Percentiles rank a stretch among this genome's conserved stretches.
phyloP scores from a whole-genome alignment of 2,329 filamentous ascomycete genomes.

The Penicillium sclerotiorum region DNA sequence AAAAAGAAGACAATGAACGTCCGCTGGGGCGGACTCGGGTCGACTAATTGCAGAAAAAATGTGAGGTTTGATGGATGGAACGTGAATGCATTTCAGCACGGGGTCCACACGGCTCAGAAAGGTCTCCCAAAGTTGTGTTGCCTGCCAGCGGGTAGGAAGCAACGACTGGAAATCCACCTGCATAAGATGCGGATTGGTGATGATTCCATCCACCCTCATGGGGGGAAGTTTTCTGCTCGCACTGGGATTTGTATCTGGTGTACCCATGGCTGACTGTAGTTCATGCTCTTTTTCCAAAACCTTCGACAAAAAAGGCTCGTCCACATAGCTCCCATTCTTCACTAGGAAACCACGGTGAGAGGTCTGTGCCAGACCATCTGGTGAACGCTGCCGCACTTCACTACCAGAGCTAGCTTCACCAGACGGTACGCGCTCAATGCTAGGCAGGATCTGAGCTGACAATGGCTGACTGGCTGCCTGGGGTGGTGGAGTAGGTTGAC shows the following conservation, averaged over 20 bases:
- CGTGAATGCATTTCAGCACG: slow-evolving; percentile 32
- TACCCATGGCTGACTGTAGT: slow-evolving; percentile 25
- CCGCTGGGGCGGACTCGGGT: slow-evolving; percentile 19
- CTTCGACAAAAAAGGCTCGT: slow-evolving; percentile 30
- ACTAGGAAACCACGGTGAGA: slow-evolving; percentile 22
- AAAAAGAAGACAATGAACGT: slow-evolving; percentile 30
- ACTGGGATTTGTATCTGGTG: slow-evolving; percentile 9
- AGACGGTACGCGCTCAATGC: not conserved
- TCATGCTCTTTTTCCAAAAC: slow-evolving; percentile 32
- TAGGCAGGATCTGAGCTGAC: not conserved
- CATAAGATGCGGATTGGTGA: slow-evolving; percentile 20
- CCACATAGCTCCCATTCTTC: slow-evolving; percentile 32
- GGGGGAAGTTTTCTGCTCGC: slow-evolving; percentile 8
- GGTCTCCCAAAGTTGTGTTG: slow-evolving; percentile 31
- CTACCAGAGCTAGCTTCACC: not conserved
- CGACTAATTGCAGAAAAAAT: slow-evolving; percentile 33
- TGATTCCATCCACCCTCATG: slow-evolving; percentile 26
- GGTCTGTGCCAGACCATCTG: too few species aligned
- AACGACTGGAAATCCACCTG: slow-evolving; percentile 18
- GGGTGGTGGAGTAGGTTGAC: not conserved
- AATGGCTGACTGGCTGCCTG: not conserved
- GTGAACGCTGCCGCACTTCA: not conserved
- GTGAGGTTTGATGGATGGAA: slow-evolving; percentile 29
- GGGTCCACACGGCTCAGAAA: slow-evolving; percentile 33
- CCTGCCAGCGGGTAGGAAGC: slow-evolving; percentile 26